phyloP scores from a whole-genome alignment of 2,329 filamentous ascomycete species.

The Boeremia exigua region DNA sequence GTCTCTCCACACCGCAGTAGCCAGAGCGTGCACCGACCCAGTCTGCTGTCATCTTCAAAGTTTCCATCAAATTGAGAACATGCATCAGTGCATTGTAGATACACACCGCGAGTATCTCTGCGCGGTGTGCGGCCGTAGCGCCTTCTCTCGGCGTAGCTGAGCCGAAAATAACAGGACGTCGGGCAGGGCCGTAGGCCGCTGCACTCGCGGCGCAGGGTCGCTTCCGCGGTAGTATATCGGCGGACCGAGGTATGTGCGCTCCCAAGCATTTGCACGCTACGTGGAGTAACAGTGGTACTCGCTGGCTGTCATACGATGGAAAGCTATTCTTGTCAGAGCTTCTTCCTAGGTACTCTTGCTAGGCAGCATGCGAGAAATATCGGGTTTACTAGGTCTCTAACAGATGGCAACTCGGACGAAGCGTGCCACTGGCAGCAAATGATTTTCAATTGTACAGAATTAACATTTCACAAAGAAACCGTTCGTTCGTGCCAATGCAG shows the following conservation, averaged over 20 bases:
- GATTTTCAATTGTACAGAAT: constrained; percentile 7
- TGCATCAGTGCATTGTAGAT: no score
- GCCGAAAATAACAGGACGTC: constrained; percentile 5
- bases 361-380: no score
- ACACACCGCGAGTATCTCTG: not conserved
- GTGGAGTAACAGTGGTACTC: not conserved
- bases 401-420: no score
- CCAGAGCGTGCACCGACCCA: not conserved
- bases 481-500: constrained; percentile 12
- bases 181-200: constrained; percentile 10
- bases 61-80: no score
- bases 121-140: not conserved
- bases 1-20: not conserved
- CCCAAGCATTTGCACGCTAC: not conserved
- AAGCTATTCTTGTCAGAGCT: not conserved
- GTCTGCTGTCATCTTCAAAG: not conserved
- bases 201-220: constrained; percentile 7
- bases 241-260: constrained; percentile 1
- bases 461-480: constrained; percentile 8
- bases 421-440: not conserved
- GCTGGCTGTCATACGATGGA: not conserved
- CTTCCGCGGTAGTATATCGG: constrained; percentile 4
- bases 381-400: no score
- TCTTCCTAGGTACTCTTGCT: not conserved
- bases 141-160: not conserved